These are phyloP conservation scores for Sarocladium strictum DNA, from an alignment of 2,329 filamentous ascomycete genomes.

Conservation along the genomic window DNA sequence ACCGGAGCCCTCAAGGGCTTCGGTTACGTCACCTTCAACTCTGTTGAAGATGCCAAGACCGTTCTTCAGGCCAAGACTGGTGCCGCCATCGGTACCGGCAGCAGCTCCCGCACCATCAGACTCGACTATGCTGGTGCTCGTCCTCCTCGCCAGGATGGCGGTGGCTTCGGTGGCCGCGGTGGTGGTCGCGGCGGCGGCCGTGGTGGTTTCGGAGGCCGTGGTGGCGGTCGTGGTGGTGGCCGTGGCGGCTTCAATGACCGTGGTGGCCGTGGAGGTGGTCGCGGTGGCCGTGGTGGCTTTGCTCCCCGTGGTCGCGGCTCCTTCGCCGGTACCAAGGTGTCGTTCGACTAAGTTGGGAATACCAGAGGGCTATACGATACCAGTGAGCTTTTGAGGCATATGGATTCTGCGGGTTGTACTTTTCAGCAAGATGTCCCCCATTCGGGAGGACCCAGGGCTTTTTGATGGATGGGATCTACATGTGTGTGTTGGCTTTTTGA, in stretches of 20 bases:
- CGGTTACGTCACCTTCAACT: slow-evolving; percentile 80
- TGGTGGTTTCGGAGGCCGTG: slow-evolving; percentile 44
- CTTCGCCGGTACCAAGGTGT: slow-evolving; percentile 69
- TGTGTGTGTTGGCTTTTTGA: slow-evolving; percentile 47
- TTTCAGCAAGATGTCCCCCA: slow-evolving; percentile 7
- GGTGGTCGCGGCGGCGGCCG: slow-evolving; percentile 43
- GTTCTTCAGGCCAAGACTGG: slow-evolving; percentile 69
- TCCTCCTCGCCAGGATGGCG: slow-evolving; percentile 49
- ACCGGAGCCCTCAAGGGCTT: slow-evolving; percentile 84
- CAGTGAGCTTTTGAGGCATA: slow-evolving; percentile 35
- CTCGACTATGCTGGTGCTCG: slow-evolving; percentile 76
- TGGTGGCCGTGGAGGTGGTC: slow-evolving; percentile 37
- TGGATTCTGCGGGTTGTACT: not conserved
- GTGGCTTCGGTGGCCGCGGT: slow-evolving; percentile 43
- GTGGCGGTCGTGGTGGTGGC: slow-evolving; percentile 43
- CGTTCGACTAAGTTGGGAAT: slow-evolving; percentile 49
- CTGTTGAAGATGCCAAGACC: slow-evolving; percentile 74
- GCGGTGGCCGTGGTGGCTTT: slow-evolving; percentile 47
- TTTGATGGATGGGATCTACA: slow-evolving; percentile 23
- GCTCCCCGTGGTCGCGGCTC: slow-evolving; percentile 41
- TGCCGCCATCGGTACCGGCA: slow-evolving; percentile 52
- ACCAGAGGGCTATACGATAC: slow-evolving; percentile 31
- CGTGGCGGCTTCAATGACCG: slow-evolving; percentile 42
- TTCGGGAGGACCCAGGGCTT: slow-evolving; percentile 13
- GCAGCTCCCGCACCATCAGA: slow-evolving; percentile 68